Percentiles rank a stretch among this genome's conserved stretches.
Conservation (phyloP, 2,329 filamentous ascomycete genomes). For the Verticillium albo-atrum region DNA sequence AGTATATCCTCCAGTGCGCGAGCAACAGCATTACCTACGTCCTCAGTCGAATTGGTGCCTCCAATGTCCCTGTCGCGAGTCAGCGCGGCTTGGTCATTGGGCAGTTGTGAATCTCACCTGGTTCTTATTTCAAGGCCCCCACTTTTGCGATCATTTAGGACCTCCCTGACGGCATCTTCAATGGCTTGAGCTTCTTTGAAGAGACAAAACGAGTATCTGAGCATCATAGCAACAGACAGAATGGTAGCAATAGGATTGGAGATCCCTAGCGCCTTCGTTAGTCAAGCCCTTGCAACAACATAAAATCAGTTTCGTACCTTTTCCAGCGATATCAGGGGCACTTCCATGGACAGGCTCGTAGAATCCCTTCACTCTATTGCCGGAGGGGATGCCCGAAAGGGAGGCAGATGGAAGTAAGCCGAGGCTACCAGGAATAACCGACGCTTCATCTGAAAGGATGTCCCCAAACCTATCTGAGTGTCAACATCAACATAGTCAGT, state of each 20-base stretch:
- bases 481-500: neutral
- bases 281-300: neutral
- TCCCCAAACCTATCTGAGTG: neutral
- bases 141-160: neutral
- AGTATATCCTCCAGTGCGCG: neutral
- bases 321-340: neutral
- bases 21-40: neutral
- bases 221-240: neutral
- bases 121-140: neutral
- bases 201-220: neutral
- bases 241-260: neutral
- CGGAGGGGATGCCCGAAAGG: neutral
- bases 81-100: no score
- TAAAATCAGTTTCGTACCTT: neutral
- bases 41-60: neutral
- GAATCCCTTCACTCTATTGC: conserved; percentile 12
- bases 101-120: no score
- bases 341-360: conserved; percentile 3
- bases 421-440: neutral
- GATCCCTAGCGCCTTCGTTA: neutral
- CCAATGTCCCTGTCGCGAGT: neutral
- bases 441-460: neutral
- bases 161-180: neutral
- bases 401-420: neutral
- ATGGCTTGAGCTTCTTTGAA: neutral